A percentile compares a stretch with the other conserved stretches of the same genome.
phyloP scores from a whole-genome alignment of 768 basidiomycete species.

The Lactarius hatsudake region DNA sequence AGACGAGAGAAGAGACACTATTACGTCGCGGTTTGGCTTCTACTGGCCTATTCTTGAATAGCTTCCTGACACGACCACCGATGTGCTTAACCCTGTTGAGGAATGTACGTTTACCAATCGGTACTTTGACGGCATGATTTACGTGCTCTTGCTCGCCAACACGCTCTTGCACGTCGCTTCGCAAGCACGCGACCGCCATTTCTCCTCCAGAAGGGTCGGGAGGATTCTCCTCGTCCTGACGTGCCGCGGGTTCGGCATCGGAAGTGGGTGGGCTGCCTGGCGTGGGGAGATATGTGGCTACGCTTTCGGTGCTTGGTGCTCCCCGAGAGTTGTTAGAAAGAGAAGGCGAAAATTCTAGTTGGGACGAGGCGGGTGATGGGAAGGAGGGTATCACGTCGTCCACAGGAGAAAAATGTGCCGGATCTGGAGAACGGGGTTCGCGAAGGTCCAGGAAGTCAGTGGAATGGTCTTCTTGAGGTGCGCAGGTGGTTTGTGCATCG shows the following conservation, averaged over 20 bases:
- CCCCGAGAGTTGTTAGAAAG: constrained; percentile 11
- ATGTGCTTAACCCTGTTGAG: constrained; percentile 21
- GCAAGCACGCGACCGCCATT: background rate
- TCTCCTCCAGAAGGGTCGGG: background rate
- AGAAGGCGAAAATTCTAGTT: constrained; percentile 17
- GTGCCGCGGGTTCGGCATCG: constrained; percentile 1
- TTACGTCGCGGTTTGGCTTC: constrained; percentile 16
- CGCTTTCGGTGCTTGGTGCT: constrained; percentile 13
- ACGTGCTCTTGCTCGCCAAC: background rate
- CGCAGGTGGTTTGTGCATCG: constrained; percentile 3
- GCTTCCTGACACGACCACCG: constrained; percentile 23
- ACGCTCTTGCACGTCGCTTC: background rate
- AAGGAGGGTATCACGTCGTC: constrained; percentile 18
- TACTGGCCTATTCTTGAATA: constrained; percentile 17
- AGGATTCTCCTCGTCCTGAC: background rate
- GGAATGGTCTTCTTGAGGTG: background rate
- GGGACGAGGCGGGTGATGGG: constrained; percentile 24
- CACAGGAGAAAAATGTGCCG: constrained; percentile 25
- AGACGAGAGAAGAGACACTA: constrained; percentile 11
- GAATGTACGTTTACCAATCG: constrained; percentile 20
- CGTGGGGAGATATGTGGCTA: constrained; percentile 12
- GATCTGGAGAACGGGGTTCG: constrained; percentile 26
- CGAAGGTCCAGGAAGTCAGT: constrained; percentile 18
- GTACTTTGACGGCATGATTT: background rate
- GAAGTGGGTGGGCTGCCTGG: background rate